Evolutionary conservation across 1,139 yeast genomes (phyloP), one percentile per base, ranked within the genome.

Genomic region (Yamadazyma spencermartinsiae): DNA sequence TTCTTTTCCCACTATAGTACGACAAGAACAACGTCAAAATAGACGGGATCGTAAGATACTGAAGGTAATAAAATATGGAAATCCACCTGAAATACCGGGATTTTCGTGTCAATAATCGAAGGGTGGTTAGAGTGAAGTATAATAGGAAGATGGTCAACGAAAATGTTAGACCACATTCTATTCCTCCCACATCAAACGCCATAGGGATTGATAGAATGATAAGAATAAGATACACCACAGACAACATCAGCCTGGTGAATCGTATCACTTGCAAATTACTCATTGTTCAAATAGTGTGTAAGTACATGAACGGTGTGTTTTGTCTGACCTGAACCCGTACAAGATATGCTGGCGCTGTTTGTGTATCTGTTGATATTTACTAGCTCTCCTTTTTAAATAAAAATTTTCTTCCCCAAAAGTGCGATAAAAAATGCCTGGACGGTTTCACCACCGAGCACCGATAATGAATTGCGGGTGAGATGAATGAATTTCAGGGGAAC

Each of bases 161-260:
- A 57, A 82, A 92, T 13, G 95, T 80, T 48, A 92, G 66, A 0
- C 98, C 98, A 62, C 98, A 90, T 40, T 80, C 75, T 21, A 83
- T 75, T 1, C 98, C 98, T 12, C 98, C 98, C 24, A 88, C 84
- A 56, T 90, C 96, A 62, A 92, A 92, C n/a, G 97, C 88, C 46
- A 92, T 73, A 4, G 98, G 98, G 13, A 92, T 84, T 1, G 97
- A 86, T 26, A 90, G 71, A 33, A 92, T 77, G 16, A 88, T 80
- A 36, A 88, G 75, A 12, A 79, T 64, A 39, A 88, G 70, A 56
- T 84, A 83, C 28, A 80, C 58, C 3, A 81, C 61, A 2, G 86
- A 79, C 41, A 81, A 67, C 17, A 76, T 36, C 38, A 60, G 63
- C 40, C 69, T 47, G 13, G 55, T 39, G 32, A 52, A 45, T 37